Evolutionary conservation across 148 eudicot genomes (phyloP), one percentile per base, ranked within the genome.

Genomic region (Rhododendron mucronatum): DNA sequence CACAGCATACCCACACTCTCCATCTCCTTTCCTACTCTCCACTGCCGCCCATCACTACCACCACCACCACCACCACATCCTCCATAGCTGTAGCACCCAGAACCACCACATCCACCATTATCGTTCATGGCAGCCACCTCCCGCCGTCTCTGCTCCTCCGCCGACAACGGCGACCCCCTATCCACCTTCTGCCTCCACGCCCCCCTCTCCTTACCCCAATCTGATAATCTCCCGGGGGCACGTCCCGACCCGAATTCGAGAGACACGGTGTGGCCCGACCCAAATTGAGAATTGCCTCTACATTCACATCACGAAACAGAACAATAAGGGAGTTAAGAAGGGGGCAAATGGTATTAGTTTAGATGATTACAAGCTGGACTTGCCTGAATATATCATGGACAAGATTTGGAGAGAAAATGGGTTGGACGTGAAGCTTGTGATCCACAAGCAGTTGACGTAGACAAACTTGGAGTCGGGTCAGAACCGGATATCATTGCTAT

Each of bases 151-250:
- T 88, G 88, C 12, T 76, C n/a, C 35, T 23, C 89, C 26, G 93
- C 94, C 87, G 78, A 74, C 39, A 84, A 85, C 26, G 84, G 63
- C 37, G 5, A 88, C 20, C 83, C 85, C 74, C 7, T 50, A 48
- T 69, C 74, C 35, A 69, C 35, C 77, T 81, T 20, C 80, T 85
- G 7, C 74, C 26, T 41, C 16, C 65, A 80, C 61, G 76, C 4
- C 18, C 80, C 37, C 48, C 77, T 63, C 81, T 59, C 48, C 18
- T 75, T 5, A 41, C 44, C 44, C 44, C 44, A 41, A 41, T 41
- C 44, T 5, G 3, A 35, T 35, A 35, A 35, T 35, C 37, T 35
- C 37, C 3, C 3, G 37, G 37, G 37, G 37, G 37, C 37, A 35
- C 3, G 37, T 35, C 37, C 71, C 47, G 39, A 12, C 47, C 37